These are phyloP conservation scores for Hypholoma fasciculare DNA, from an alignment of 768 basidiomycete species.

Conservation along the genomic window DNA sequence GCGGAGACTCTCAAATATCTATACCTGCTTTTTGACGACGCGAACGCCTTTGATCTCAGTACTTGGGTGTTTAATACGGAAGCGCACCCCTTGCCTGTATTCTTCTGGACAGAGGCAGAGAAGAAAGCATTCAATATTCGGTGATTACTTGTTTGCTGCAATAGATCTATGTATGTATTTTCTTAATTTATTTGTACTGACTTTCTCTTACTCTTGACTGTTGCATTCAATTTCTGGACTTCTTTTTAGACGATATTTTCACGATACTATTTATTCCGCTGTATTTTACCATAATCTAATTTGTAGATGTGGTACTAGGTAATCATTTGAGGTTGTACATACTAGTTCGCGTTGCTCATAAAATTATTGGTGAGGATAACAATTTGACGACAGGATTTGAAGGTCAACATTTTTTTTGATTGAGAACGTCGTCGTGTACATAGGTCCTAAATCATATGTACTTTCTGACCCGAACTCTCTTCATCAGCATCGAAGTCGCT, in stretches of 20 bases:
- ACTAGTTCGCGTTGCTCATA: too few relatives aligned
- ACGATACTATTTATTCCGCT: not conserved
- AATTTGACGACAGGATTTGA: too few relatives aligned
- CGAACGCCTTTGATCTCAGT: slow-evolving; percentile 48
- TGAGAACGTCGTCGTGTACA: too few relatives aligned
- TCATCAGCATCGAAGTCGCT: too few relatives aligned
- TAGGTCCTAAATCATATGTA: too few relatives aligned
- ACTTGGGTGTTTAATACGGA: slow-evolving; percentile 68
- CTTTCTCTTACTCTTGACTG: not conserved
- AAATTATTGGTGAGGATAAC: too few relatives aligned
- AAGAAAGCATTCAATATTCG: slow-evolving; percentile 34
- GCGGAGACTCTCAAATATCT: slow-evolving; percentile 61
- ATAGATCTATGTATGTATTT: not conserved
- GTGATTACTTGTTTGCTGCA: not conserved
- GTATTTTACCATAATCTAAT: not conserved
- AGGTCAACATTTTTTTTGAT: too few relatives aligned
- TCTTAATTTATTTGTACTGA: not conserved
- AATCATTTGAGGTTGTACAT: too few relatives aligned
- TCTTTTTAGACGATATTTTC: not conserved
- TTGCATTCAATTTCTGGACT: not conserved
- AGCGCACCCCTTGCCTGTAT: slow-evolving; percentile 71
- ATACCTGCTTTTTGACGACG: slow-evolving; percentile 61
- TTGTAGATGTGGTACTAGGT: too few relatives aligned
- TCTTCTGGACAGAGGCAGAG: slow-evolving; percentile 57
- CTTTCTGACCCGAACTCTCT: too few relatives aligned